Base-by-base conservation (phyloP, 148 eudicot genomes). In the Vaccinium darrowii region DNA sequence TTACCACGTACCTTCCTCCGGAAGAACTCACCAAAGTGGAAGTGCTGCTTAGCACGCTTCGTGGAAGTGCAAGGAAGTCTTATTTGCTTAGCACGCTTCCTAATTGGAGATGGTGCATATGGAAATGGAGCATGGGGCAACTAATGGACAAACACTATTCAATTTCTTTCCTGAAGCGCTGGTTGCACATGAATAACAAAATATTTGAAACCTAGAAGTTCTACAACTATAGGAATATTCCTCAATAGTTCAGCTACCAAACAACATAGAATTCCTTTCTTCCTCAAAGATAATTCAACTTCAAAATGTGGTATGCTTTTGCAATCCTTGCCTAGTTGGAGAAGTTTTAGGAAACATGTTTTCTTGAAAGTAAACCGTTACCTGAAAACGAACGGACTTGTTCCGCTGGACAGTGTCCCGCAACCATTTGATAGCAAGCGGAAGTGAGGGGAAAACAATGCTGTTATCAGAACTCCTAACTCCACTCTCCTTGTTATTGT, bases 371-470 rank as follows among this genome's bases (percentile, higher is more conserved):
- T 54, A n/a, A 53, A 27, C 39, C 9, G 21, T 84, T 86, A 95
- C 98, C 99, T 95, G 98, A 81, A 89, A 88, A 47, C 91, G 94
- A 81, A 90, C 89, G 62, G 98, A 91, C 85, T 89, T 93, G 63
- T 94, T 94, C 88, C 90, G 90, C 80, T 76, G 89, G 50, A 74
- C 92, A 33, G 84, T 86, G 82, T 97, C 98, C 83, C 99, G 88
- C 60, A 95, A 90, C 98, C 98, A 97, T 83, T 94, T 94, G 83
- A 97, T 92, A 84, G 99, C 99, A 81, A 90, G 83, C 63, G 96
- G 95, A 88, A 97, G 98, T 3, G 98, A 91, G 5, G 98, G 92
- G 74, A 97, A 97, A 76, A 97, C 98, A 47, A 88, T 88, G 80
- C 99, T 97, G 88, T 88, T 91, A 83, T 91, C 89, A 65, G 82